Evolutionary conservation across 306 rosid genomes (phyloP).

Genomic region (Geum urbanum): DNA sequence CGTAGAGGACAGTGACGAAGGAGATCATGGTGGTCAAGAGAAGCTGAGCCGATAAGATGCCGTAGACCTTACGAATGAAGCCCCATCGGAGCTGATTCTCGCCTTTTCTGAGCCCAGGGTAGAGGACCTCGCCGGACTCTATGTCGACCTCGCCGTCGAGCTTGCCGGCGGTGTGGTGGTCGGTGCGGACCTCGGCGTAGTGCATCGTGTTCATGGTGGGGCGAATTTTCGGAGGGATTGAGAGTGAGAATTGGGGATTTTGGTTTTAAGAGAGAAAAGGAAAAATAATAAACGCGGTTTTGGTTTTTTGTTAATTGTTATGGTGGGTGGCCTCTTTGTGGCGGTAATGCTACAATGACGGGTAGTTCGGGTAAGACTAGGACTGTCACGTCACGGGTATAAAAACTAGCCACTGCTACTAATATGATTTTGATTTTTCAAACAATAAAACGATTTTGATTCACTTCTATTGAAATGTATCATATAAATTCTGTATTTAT

Average conservation of each 20-base stretch:
- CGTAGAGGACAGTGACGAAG: constrained; percentile 59
- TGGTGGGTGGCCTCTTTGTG: no score
- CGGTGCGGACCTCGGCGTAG: constrained; percentile 44
- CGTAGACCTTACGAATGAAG: constrained; percentile 89
- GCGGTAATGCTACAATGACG: no score
- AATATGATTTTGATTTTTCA: no score
- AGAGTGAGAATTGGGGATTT: background rate
- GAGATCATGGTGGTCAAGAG: constrained; percentile 76
- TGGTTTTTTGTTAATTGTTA: background rate
- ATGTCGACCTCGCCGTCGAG: constrained; percentile 50
- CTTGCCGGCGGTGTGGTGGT: constrained; percentile 15
- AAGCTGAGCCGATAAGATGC: constrained; percentile 79
- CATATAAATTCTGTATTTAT: no score
- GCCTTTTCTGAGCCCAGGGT: constrained; percentile 65
- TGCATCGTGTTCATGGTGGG: constrained; percentile 25
- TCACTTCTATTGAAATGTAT: no score
- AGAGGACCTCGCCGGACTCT: constrained; percentile 78
- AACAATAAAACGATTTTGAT: no score
- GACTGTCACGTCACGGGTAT: no score
- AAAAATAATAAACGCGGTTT: background rate
- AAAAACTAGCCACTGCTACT: no score
- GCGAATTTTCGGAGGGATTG: background rate
- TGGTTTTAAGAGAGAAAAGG: background rate
- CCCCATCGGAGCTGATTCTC: constrained; percentile 99
- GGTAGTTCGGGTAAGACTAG: no score